A percentile compares a stretch with the other conserved stretches of the same genome.
Evolutionary conservation across 2,329 filamentous ascomycete genomes (phyloP).

Genomic region (Cladosporium sp.): DNA sequence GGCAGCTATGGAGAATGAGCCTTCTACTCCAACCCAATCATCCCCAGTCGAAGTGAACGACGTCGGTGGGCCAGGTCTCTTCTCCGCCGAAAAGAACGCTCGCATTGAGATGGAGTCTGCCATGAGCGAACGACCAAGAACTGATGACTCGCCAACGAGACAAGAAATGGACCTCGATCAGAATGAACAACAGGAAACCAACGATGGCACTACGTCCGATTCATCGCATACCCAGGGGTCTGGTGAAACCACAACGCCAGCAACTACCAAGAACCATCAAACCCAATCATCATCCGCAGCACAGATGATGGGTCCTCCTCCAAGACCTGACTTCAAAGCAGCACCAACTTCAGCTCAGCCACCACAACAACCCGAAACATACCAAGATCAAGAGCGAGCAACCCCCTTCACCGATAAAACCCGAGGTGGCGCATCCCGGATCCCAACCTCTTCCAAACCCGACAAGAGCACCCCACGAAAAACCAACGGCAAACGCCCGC

Average conservation of each 20-base stretch:
- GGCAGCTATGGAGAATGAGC: background rate
- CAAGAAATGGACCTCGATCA: background rate
- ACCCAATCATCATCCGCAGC: background rate
- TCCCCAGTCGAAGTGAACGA: background rate
- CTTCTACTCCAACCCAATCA: background rate
- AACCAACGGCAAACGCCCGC: background rate
- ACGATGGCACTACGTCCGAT: no score
- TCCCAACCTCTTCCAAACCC: background rate
- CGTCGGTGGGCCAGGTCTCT: background rate
- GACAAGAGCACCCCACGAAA: background rate
- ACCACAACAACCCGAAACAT: background rate
- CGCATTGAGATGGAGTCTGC: background rate
- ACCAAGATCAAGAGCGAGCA: background rate
- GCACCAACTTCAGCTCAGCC: constrained; percentile 5
- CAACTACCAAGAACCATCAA: background rate
- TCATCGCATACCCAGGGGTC: no score
- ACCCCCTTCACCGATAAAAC: background rate
- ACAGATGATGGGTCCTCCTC: constrained; percentile 1
- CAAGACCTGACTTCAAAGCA: constrained; percentile 5
- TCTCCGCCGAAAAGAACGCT: background rate
- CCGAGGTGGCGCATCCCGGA: background rate
- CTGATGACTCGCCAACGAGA: background rate
- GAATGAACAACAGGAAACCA: background rate
- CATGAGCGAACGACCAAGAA: background rate
- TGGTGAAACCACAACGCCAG: background rate